Evolutionary conservation across 257 asterid species (phyloP), one percentile per base, ranked within the genome.

Genomic region (Ophiorrhiza pumila): DNA sequence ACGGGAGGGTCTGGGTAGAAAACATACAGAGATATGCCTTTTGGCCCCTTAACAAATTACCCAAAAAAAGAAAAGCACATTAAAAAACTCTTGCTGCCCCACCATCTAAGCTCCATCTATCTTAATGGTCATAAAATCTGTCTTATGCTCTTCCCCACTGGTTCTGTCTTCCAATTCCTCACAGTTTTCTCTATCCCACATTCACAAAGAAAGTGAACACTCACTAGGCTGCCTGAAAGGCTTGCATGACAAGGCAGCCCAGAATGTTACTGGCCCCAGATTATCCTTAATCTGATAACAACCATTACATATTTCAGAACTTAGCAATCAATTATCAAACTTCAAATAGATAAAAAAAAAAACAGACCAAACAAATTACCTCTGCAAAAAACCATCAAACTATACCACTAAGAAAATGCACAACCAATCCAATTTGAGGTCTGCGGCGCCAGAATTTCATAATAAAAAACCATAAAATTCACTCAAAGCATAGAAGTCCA

Each of bases 391-490:
- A 41, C 18, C 37, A 53, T 29, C 37, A 41, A 22, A 25, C 43
- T n/a, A 8, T 42, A 41, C 60, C 14, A 42, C 35, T 11, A 41
- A 23, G 29, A 9, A 37, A 10, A 53, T 41, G 46, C 45, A 64
- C 8, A 58, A 50, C 29, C 1, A 32, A 15, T 57, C 55, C 45
- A 39, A 43, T 45, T 35, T 35, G 9, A 63, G 41, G 3, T 27
- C 18, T 14, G 2, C 58, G 5, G 47, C 2, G 41, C 61, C 50
- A 12, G 6, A 23, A 25, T 49, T 50, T 45, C 71, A 58, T 20
- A 49, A 11, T 8, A 14, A 73, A 14, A 73, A 73, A 49, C 63
- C 71, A 32, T 46, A 47, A 35, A 72, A 17, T 32, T 20, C 60
- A 22, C n/a, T 18, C 9, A 42, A n/a, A 32, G 31, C 32, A 23